Conservation (phyloP, 1,284 basidiomycete genomes). For the Peniophora sp. region DNA sequence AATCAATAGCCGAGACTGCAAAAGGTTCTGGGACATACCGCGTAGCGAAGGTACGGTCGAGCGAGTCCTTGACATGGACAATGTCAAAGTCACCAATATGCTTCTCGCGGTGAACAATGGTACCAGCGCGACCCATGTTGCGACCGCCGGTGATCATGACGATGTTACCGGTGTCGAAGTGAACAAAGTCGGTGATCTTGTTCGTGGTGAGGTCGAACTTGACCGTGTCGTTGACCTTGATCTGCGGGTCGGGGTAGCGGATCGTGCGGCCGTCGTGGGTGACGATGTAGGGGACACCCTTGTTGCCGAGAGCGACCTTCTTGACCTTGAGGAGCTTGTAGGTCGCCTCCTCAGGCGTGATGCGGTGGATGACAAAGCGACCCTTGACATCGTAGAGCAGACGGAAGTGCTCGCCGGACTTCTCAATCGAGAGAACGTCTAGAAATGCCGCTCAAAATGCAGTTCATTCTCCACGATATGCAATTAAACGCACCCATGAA, state of each 20-base stretch:
- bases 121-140: slow-evolving; percentile 98
- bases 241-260: slow-evolving; percentile 95
- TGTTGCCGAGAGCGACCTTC: slow-evolving; percentile 85
- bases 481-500: slow-evolving; percentile 75
- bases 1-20: neutral
- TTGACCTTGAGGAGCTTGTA: slow-evolving; percentile 99
- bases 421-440: slow-evolving; percentile 98
- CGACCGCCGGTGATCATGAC: slow-evolving; percentile 98
- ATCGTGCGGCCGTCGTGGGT: slow-evolving; percentile 99
- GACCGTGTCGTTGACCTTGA: slow-evolving; percentile 97
- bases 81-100: slow-evolving; percentile 98
- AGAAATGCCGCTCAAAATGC: slow-evolving; percentile 3
- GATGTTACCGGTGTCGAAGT: slow-evolving; percentile 97
- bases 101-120: slow-evolving; percentile 94
- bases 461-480: neutral
- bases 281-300: slow-evolving; percentile 95
- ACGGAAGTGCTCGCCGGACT: slow-evolving; percentile 99
- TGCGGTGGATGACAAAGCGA: slow-evolving; percentile 99
- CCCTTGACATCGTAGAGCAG: slow-evolving; percentile 99
- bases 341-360: slow-evolving; percentile 93
- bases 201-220: slow-evolving; percentile 94
- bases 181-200: slow-evolving; percentile 92
- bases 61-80: slow-evolving; percentile 92
- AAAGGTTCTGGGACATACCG: slow-evolving; percentile 54
- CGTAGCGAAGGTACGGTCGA: slow-evolving; percentile 94